phyloP scores from a whole-genome alignment of 2,329 filamentous ascomycete genomes.

The Fusarium miscanthi region DNA sequence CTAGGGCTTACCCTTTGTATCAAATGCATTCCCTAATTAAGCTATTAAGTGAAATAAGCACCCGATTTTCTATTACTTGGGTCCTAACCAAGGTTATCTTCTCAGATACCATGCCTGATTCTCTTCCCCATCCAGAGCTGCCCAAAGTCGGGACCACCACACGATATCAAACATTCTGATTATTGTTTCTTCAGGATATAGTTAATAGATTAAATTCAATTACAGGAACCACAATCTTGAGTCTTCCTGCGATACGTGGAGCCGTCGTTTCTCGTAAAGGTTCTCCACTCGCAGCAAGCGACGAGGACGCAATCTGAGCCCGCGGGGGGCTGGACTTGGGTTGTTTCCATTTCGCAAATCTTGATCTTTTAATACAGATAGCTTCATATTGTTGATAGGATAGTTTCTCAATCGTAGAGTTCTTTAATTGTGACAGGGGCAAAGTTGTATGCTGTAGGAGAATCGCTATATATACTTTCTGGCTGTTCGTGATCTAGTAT shows the following conservation, averaged over 20 bases:
- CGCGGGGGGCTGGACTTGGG: not conserved
- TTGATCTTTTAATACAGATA: fast-evolving
- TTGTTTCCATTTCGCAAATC: not conserved
- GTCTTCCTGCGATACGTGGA: not conserved
- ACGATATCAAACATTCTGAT: too few relatives aligned
- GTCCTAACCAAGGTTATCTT: too few relatives aligned
- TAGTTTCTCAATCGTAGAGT: fast-evolving
- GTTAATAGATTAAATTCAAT: not conserved
- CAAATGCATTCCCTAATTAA: too few relatives aligned
- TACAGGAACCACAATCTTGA: not conserved
- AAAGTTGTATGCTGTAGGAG: too few relatives aligned
- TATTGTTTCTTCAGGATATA: not conserved
- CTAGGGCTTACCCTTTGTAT: not conserved
- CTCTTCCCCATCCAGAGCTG: too few relatives aligned
- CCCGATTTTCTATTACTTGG: too few relatives aligned
- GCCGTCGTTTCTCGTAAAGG: not conserved
- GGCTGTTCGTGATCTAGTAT: not conserved
- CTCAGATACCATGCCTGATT: too few relatives aligned
- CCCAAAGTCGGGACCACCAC: too few relatives aligned
- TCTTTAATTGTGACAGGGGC: fast-evolving
- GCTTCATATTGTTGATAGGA: fast-evolving
- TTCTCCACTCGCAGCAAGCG: not conserved
- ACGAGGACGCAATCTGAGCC: not conserved
- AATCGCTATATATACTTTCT: not conserved
- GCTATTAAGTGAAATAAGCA: too few relatives aligned